These are phyloP conservation scores for Lipomyces lipofer DNA, from an alignment of 805 yeast species.

Conservation along the genomic window DNA sequence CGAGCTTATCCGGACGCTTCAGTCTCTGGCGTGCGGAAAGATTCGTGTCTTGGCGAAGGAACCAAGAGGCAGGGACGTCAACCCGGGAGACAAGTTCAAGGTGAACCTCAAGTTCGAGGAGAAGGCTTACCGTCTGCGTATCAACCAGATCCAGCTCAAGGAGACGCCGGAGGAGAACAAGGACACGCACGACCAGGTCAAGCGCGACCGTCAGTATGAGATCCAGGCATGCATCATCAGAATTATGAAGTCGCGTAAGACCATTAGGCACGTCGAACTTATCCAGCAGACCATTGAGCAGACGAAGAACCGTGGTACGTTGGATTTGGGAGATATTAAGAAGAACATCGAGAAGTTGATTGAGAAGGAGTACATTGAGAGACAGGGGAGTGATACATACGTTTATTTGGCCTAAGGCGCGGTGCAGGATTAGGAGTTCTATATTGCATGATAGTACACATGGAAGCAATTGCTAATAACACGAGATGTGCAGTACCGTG, in stretches of 20 bases:
- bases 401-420: constrained; percentile 24
- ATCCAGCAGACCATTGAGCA: constrained; percentile 35
- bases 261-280: constrained; percentile 36
- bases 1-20: constrained; percentile 32
- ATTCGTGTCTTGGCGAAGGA: constrained; percentile 32
- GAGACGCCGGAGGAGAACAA: constrained; percentile 33
- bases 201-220: constrained; percentile 39
- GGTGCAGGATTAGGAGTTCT: too few species aligned
- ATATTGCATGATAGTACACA: too few species aligned
- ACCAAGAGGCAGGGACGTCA: constrained; percentile 29
- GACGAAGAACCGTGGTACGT: constrained; percentile 37
- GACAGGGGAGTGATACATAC: constrained; percentile 28
- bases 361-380: constrained; percentile 35
- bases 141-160: constrained; percentile 34
- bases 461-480: too few species aligned
- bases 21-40: constrained; percentile 36
- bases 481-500: too few species aligned
- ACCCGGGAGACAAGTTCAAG: constrained; percentile 31
- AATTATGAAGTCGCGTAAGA: constrained; percentile 37
- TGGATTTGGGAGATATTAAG: constrained; percentile 37
- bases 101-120: constrained; percentile 35
- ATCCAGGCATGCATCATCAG: constrained; percentile 40
- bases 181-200: constrained; percentile 32
- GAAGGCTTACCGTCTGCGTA: constrained; percentile 32
- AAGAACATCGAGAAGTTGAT: constrained; percentile 37